phyloP scores from a whole-genome alignment of 75 land plant species.

The Selaginella moellendorffii region DNA sequence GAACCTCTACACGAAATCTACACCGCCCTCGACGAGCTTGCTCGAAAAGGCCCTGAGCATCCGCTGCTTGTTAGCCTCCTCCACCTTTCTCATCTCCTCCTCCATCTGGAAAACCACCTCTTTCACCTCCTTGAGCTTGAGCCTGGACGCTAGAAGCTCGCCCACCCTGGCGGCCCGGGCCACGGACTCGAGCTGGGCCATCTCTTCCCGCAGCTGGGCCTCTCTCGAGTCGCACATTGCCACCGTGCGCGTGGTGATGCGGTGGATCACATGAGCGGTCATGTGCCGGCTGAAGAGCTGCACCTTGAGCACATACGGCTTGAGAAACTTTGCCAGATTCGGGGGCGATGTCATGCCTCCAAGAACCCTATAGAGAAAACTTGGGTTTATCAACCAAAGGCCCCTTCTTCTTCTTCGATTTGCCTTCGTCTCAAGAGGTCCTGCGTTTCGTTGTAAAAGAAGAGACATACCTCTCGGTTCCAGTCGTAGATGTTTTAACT shows the following conservation, averaged over 20 bases:
- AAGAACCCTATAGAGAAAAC: background rate
- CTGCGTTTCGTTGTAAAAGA: too few species aligned
- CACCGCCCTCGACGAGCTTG: background rate
- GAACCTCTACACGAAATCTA: background rate
- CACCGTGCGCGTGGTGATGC: conserved; percentile 54
- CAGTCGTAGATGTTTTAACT: too few species aligned
- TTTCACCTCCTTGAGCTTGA: conserved; percentile 49
- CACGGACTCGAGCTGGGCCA: conserved; percentile 46
- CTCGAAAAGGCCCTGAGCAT: background rate
- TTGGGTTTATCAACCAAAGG: too few species aligned
- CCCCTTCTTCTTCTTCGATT: too few species aligned
- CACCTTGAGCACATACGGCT: conserved; percentile 69
- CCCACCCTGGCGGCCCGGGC: conserved; percentile 68
- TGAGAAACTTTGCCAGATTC: conserved; percentile 31
- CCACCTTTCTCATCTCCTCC: conserved; percentile 20
- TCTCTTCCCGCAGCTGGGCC: conserved; percentile 28
- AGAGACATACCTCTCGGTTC: too few species aligned
- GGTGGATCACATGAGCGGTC: conserved; percentile 54
- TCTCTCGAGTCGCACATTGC: conserved; percentile 62
- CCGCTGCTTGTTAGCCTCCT: background rate
- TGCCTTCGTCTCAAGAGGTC: too few species aligned
- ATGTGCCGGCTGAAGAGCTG: conserved; percentile 61
- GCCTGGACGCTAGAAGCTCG: conserved; percentile 44
- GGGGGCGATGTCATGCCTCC: background rate
- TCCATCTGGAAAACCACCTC: conserved; percentile 44